phyloP scores from a whole-genome alignment of 148 eudicot species.

The Drosera capensis region DNA sequence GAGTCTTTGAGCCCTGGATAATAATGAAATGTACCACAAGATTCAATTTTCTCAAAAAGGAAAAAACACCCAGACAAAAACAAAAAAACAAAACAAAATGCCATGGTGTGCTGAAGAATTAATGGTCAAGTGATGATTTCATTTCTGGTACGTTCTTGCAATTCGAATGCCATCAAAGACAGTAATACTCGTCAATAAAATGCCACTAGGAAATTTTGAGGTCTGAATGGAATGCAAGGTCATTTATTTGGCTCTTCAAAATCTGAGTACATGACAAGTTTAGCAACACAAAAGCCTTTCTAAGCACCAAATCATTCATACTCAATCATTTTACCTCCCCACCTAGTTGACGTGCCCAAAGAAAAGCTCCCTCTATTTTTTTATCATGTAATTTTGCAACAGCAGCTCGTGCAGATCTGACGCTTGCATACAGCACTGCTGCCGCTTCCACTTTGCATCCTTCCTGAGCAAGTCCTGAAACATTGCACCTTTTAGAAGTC shows the following conservation, averaged over 20 bases:
- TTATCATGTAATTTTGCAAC: conserved; percentile 77
- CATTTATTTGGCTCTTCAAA: too few relatives aligned
- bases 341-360: conserved; percentile 98
- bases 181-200: too few relatives aligned
- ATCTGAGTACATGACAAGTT: neutral
- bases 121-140: too few relatives aligned
- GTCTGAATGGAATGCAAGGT: neutral
- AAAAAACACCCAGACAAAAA: too few relatives aligned
- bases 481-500: neutral
- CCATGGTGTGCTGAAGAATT: too few relatives aligned
- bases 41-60: neutral
- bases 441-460: conserved; percentile 80
- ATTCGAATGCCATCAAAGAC: too few relatives aligned
- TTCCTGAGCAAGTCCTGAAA: conserved; percentile 82
- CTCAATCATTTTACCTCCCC: conserved; percentile 59
- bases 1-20: conserved; percentile 80
- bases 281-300: too few relatives aligned
- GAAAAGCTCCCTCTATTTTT: conserved; percentile 40
- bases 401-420: conserved; percentile 74
- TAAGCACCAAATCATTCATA: too few relatives aligned
- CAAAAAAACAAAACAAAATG: too few relatives aligned
- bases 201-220: neutral
- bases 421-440: conserved; percentile 62
- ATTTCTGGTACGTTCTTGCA: too few relatives aligned
- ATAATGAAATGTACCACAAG: conserved; percentile 7